Evolutionary conservation across 1,139 yeast genomes (phyloP).

Genomic region (Taiozyma sp.): DNA sequence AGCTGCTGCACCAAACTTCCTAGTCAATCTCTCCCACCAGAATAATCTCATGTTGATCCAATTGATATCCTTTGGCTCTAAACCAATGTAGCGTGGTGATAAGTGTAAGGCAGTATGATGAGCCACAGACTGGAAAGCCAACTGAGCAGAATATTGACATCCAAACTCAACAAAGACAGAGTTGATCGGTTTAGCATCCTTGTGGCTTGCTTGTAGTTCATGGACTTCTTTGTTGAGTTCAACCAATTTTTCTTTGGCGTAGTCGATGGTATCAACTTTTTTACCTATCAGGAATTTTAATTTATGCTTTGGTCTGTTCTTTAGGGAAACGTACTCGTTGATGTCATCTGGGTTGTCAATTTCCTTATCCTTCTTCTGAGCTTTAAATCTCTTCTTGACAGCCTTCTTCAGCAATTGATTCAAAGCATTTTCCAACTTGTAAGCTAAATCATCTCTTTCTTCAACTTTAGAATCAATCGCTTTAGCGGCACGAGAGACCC

Average conservation of each 20-base stretch:
- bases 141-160: constrained; percentile 81
- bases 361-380: constrained; percentile 42
- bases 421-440: constrained; percentile 65
- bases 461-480: constrained; percentile 52
- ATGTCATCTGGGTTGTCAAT: constrained; percentile 41
- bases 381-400: constrained; percentile 55
- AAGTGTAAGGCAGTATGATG: constrained; percentile 61
- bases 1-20: constrained; percentile 52
- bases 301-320: constrained; percentile 72
- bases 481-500: constrained; percentile 65
- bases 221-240: constrained; percentile 61
- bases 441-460: constrained; percentile 57
- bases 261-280: constrained; percentile 79
- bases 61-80: constrained; percentile 74
- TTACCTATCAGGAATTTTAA: constrained; percentile 64
- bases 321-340: constrained; percentile 61
- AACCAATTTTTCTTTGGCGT: constrained; percentile 61
- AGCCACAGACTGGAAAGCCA: constrained; percentile 78
- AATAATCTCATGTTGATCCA: constrained; percentile 82
- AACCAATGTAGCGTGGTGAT: constrained; percentile 57
- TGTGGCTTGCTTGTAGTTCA: constrained; percentile 51
- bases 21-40: constrained; percentile 77
- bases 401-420: constrained; percentile 54
- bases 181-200: constrained; percentile 38
- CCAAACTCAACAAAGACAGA: constrained; percentile 86